Evolutionary conservation across 352 stramenopile genomes (phyloP), one percentile per base, ranked within the genome.

Genomic region (Phytophthora citrophthora): DNA sequence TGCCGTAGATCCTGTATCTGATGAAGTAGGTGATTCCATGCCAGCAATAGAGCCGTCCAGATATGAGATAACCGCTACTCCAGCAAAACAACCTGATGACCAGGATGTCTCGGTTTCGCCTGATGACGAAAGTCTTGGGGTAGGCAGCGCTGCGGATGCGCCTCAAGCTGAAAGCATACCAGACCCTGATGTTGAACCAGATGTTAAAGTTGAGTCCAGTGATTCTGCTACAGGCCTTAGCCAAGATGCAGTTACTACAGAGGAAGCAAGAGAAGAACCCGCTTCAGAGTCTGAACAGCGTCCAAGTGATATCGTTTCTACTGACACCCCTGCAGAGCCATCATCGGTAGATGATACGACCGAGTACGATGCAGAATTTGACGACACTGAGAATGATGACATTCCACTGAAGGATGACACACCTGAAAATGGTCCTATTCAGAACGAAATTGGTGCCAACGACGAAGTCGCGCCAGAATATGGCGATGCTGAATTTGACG

Each of bases 301-400:
- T 50, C 10, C 27, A 6, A 27, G n/a, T 26, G 32, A 66, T 53
- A 8, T 15, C 15, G 18, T 20, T 48, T 31, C 8, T 43, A 10
- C 20, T 43, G 39, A 34, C 0, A 52, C 2, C 46, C 26, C 59
- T 26, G 24, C 18, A 16, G 34, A 66, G 23, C 24, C 43, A 0
- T 43, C 43, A 0, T 43, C 11, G 6, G 45, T 34, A 12, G 51
- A 67, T 31, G 13, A 32, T 62, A 31, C 39, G 38, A 18, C 8
- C 9, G 16, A 62, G 51, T 74, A 63, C 51, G 50, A 64, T 18
- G 54, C 45, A 13, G 55, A 54, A 3, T 71, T 74, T 62, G 55
- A 70, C 23, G 65, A 54, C 8, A 41, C 23, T 48, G 65, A 48
- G 18, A 47, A 63, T 36, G 46, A 49, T 61, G 12, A 34, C 46